These are phyloP conservation scores for Candida tropicalis DNA, from an alignment of 1,139 yeast genomes.

Conservation along the genomic window DNA sequence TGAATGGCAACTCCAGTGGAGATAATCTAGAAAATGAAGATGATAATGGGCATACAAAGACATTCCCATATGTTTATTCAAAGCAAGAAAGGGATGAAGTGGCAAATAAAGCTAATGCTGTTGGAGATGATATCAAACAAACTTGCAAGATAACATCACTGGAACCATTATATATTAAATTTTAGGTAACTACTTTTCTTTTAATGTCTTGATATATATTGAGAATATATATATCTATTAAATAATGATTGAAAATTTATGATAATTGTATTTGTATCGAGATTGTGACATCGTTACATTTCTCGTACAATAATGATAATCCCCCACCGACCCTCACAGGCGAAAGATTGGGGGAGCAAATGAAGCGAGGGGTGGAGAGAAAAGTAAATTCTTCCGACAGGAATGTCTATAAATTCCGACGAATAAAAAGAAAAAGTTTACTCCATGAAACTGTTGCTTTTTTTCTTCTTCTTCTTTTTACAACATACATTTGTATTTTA, in stretches of 20 bases:
- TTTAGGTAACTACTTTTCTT: too few species aligned
- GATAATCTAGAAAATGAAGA: neutral
- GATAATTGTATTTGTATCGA: too few species aligned
- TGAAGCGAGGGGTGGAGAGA: too few species aligned
- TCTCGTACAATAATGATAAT: neutral
- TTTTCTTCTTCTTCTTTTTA: neutral
- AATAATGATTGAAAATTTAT: neutral
- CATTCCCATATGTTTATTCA: conserved; percentile 21
- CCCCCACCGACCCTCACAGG: too few species aligned
- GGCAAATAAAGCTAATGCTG: conserved; percentile 20
- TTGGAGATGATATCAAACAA: conserved; percentile 25
- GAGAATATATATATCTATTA: neutral
- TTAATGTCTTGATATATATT: conserved; percentile 15
- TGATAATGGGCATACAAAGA: conserved; percentile 11
- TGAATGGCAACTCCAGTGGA: conserved; percentile 5
- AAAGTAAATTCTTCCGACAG: too few species aligned
- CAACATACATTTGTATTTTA: too few species aligned
- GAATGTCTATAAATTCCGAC: too few species aligned
- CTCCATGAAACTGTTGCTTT: neutral
- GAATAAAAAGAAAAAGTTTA: neutral
- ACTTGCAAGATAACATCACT: conserved; percentile 24
- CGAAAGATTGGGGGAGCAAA: too few species aligned
- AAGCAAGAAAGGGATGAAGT: conserved; percentile 26
- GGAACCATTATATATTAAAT: conserved; percentile 35
- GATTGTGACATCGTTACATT: neutral